These are phyloP conservation scores for Volvariella volvacea DNA, from an alignment of 1,284 basidiomycete genomes.

Conservation along the genomic window DNA sequence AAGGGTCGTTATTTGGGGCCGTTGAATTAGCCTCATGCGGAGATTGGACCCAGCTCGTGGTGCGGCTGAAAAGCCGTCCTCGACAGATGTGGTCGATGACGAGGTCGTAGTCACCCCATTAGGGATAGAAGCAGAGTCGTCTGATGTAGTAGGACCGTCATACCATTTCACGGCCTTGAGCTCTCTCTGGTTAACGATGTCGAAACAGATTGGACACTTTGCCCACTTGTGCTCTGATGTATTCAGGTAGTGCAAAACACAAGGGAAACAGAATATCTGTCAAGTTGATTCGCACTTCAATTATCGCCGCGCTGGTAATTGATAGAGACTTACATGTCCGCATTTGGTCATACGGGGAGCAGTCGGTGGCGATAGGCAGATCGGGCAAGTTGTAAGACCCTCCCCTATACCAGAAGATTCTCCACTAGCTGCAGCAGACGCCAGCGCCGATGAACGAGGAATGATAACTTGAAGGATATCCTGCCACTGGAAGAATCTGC, in stretches of 20 bases:
- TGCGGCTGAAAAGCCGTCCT: slow-evolving; percentile 25
- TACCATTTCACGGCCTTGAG: slow-evolving; percentile 91
- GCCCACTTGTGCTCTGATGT: slow-evolving; percentile 83
- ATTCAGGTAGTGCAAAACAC: slow-evolving; percentile 88
- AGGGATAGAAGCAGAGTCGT: slow-evolving; percentile 26
- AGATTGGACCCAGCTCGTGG: slow-evolving; percentile 52
- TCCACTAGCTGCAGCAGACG: slow-evolving; percentile 40
- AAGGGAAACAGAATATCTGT: slow-evolving; percentile 86
- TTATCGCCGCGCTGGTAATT: slow-evolving; percentile 3
- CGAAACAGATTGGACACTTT: slow-evolving; percentile 94
- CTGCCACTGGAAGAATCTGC: slow-evolving; percentile 90
- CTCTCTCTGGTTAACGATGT: slow-evolving; percentile 86
- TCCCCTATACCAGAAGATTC: slow-evolving; percentile 37
- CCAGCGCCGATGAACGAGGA: slow-evolving; percentile 65
- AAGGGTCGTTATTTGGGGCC: slow-evolving; percentile 93
- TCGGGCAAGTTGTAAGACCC: slow-evolving; percentile 80
- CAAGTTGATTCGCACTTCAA: slow-evolving; percentile 12
- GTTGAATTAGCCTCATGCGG: slow-evolving; percentile 86
- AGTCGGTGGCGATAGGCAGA: slow-evolving; percentile 87
- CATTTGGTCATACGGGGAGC: slow-evolving; percentile 97
- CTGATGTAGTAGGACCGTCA: slow-evolving; percentile 37
- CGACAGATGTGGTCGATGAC: slow-evolving; percentile 32
- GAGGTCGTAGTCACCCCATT: slow-evolving; percentile 29
- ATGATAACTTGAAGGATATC: slow-evolving; percentile 95
- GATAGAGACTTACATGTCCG: slow-evolving; percentile 73